Base-by-base conservation (phyloP, 345 rosid genomes). In the Clarkia xantiana region DNA sequence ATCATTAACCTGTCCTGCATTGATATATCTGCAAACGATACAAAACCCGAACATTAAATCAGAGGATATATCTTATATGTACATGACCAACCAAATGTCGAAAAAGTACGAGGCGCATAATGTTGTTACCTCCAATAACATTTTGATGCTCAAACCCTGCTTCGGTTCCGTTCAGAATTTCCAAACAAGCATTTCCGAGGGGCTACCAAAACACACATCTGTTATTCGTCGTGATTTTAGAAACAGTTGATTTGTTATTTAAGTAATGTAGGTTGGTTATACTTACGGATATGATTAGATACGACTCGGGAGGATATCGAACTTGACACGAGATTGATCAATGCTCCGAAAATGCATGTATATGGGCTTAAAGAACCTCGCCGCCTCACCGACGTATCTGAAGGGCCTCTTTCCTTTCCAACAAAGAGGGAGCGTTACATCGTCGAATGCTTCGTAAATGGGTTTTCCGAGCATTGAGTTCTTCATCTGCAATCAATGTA, bases 351-450 rank as follows among this genome's bases (percentile, higher is more conserved):
- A 91, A 69, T 73, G 65, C 41, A 91, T 55, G 12, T 83, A 67
- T 6, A 84, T 42, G 52, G 85, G 55, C 62, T 78, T 91, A 76
- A 91, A 91, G 62, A 79, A 81, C 54, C 73, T 86, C 62, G 62
- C 76, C 40, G 78, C 90, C 49, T 91, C 94, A 0, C 63, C 72
- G 2, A 78, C 36, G 64, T 20, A 78, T 67, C 59, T 76, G 74
- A 86, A 91, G 19, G 94, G 93, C 63, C 54, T 78, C 53, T 56
- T 60, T 17, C 98, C 98, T 66, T 75, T 84, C 98, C 98, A 91
- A 49, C 98, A 91, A 10, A 86, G 56, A 4, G 98, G 79, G 16
- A 91, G 81, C 0, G 94, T 80, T 29, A 53, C 57, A 62, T 91
- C 98, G 17, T 79, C 80, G 0, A 55, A 42, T 7, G 77, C 78